A percentile compares a stretch with the other conserved stretches of the same genome.
These are phyloP conservation scores for Aspergillus sp. DNA, from an alignment of 2,329 filamentous ascomycete species.

Conservation along the genomic window DNA sequence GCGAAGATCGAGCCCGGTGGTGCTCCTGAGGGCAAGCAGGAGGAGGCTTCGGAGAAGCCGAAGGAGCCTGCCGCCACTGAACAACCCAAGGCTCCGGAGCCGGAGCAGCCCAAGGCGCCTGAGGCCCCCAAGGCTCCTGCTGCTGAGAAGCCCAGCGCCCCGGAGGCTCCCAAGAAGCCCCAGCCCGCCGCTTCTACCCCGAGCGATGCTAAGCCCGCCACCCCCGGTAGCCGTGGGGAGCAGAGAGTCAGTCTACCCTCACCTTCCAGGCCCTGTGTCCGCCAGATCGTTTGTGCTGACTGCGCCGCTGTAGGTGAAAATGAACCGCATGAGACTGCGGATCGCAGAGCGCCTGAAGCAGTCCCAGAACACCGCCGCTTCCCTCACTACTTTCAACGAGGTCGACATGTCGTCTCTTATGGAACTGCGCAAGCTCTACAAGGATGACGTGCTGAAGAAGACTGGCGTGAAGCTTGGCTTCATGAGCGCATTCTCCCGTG, in stretches of 20 bases:
- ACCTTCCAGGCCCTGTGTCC: no score
- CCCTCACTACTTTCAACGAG: conserved; percentile 97
- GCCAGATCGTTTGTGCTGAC: no score
- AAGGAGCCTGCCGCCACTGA: conserved; percentile 60
- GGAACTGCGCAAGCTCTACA: conserved; percentile 96
- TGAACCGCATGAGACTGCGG: conserved; percentile 98
- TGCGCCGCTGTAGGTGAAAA: conserved; percentile 71
- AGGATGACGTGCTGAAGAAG: conserved; percentile 94
- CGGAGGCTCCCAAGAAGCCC: conserved; percentile 27
- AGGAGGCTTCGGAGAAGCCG: conserved; percentile 56
- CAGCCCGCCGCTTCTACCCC: conserved; percentile 22
- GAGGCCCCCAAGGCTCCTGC: conserved; percentile 31
- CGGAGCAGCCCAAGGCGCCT: conserved; percentile 28
- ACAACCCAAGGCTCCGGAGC: conserved; percentile 30
- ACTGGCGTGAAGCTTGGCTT: conserved; percentile 98
- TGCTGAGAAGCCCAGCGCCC: conserved; percentile 41
- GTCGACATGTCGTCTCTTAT: conserved; percentile 98
- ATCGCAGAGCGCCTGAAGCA: conserved; percentile 98
- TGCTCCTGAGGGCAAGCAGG: conserved; percentile 55
- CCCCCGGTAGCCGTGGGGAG: conserved; percentile 77
- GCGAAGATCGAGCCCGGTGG: conserved; percentile 81
- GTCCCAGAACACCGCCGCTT: conserved; percentile 96
- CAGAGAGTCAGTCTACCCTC: conserved; percentile 64
- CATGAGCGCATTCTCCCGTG: conserved; percentile 96
- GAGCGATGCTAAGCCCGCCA: conserved; percentile 29